Conservation (phyloP, 352 stramenopile genomes). For the Pythium angustatum region DNA sequence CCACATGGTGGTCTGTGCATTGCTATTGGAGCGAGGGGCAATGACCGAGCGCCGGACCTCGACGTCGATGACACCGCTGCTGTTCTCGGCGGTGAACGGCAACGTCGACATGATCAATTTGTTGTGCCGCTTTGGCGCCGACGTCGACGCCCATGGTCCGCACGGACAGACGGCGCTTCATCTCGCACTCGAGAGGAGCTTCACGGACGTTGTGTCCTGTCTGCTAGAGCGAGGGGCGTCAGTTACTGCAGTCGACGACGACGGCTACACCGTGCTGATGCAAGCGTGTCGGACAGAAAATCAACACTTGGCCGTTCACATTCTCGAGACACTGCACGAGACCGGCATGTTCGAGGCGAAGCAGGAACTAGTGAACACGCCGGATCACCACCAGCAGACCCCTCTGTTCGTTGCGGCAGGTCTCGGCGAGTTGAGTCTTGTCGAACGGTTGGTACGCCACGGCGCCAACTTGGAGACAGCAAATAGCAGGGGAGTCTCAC, state of each 20-base stretch:
- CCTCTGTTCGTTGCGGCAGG: neutral
- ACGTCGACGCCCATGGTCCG: neutral
- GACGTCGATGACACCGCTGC: neutral
- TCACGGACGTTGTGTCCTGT: neutral
- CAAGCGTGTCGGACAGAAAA: neutral
- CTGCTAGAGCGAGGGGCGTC: neutral
- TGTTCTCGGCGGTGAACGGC: neutral
- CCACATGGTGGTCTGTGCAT: neutral
- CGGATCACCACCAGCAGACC: neutral
- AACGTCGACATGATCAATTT: neutral
- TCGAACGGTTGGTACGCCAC: neutral
- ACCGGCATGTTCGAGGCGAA: neutral
- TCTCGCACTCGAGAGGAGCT: neutral
- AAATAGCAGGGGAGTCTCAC: neutral
- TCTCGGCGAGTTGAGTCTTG: neutral
- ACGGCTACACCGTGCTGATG: neutral
- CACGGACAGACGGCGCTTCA: neutral
- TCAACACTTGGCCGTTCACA: neutral
- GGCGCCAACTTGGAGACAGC: neutral
- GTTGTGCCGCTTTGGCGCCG: neutral
- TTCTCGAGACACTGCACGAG: neutral
- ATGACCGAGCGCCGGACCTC: neutral
- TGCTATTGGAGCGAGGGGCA: neutral
- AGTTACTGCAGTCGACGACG: neutral
- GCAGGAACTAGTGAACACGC: neutral